phyloP scores from a whole-genome alignment of 176 grass and related monocot genomes.

The Puya raimondii region DNA sequence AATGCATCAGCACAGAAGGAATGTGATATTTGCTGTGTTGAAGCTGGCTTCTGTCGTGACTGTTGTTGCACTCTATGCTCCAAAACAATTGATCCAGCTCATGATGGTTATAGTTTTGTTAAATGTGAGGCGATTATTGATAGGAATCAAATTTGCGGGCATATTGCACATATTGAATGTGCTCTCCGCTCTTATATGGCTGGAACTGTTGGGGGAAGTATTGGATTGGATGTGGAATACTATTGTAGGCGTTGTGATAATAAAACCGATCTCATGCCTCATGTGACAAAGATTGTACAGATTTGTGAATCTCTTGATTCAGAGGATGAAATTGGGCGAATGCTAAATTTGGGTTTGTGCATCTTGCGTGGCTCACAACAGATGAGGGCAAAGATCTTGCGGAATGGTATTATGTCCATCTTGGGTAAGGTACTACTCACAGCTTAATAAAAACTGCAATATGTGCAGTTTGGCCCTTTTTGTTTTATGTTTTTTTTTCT shows the following conservation, averaged over 20 bases:
- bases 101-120: conserved; percentile 53
- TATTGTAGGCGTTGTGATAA: conserved; percentile 80
- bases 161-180: conserved; percentile 76
- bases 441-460: not conserved
- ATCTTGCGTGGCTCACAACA: conserved; percentile 57
- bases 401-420: conserved; percentile 32
- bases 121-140: conserved; percentile 61
- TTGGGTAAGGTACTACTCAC: conserved; percentile 48
- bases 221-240: conserved; percentile 80
- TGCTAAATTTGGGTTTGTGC: conserved; percentile 59
- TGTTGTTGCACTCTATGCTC: conserved; percentile 90
- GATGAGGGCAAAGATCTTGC: conserved; percentile 44
- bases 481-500: conserved; percentile 6
- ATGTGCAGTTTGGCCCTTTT: not conserved
- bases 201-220: conserved; percentile 79
- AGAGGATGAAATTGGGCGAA: conserved; percentile 41
- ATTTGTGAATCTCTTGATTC: conserved; percentile 54
- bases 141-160: conserved; percentile 63
- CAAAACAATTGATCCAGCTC: conserved; percentile 46
- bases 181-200: conserved; percentile 78
- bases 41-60: conserved; percentile 65
- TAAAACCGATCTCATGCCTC: conserved; percentile 67
- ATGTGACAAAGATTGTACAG: conserved; percentile 46
- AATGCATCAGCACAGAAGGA: conserved; percentile 32
- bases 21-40: conserved; percentile 70